A percentile compares a stretch with the other conserved stretches of the same genome.
These are phyloP conservation scores for Backusella morwellensis DNA, from an alignment of 192 early-diverging fungal genomes.

Conservation along the genomic window DNA sequence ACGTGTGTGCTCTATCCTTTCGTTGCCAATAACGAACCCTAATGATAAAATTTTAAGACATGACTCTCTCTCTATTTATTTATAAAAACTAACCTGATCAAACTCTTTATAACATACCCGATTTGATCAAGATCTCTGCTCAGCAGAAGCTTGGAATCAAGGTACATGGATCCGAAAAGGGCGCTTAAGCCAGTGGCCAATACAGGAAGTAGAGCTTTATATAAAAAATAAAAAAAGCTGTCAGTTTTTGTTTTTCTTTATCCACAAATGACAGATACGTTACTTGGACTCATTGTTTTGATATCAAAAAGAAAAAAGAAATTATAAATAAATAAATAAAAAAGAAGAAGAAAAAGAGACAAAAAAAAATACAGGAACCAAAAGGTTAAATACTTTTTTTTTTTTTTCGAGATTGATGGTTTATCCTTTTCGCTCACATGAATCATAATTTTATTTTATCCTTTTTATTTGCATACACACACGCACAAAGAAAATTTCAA, in stretches of 20 bases:
- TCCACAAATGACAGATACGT: background rate
- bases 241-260: background rate
- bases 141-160: constrained; percentile 43
- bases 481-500: background rate
- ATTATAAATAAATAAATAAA: background rate
- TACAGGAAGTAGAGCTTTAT: background rate
- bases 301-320: background rate
- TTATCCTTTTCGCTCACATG: background rate
- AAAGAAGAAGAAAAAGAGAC: background rate
- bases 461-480: background rate
- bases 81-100: background rate
- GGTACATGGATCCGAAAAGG: constrained; percentile 42
- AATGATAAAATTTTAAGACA: background rate
- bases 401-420: background rate
- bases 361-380: background rate
- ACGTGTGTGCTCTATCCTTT: constrained; percentile 44
- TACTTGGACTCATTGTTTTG: background rate
- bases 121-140: constrained; percentile 41
- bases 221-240: background rate
- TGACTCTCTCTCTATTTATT: background rate
- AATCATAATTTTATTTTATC: background rate
- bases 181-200: constrained; percentile 33
- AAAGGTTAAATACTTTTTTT: background rate
- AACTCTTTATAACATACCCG: constrained; percentile 8
- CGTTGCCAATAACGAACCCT: constrained; percentile 36